Conservation (phyloP, 1,284 basidiomycete genomes). For the Veloporphyrellus conicus region DNA sequence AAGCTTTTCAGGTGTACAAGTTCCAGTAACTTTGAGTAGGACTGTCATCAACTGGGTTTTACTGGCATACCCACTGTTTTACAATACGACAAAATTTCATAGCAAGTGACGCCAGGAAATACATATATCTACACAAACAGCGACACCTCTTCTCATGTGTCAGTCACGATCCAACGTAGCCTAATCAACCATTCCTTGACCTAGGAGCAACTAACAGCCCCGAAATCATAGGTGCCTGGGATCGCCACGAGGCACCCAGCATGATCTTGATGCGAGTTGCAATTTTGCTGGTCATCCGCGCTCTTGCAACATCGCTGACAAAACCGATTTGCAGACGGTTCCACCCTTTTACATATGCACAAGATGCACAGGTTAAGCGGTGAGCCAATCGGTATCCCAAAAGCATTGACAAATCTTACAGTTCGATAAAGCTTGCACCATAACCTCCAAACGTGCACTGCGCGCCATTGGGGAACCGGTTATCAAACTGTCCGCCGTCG, state of each 20-base stretch:
- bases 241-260: conserved; percentile 42
- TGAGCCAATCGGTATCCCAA: conserved; percentile 1
- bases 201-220: conserved; percentile 37
- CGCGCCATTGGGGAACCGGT: conserved; percentile 50
- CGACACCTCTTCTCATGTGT: neutral
- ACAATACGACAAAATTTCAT: too few relatives aligned
- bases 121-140: neutral
- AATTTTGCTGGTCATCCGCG: conserved; percentile 44
- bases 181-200: neutral
- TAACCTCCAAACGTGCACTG: conserved; percentile 49
- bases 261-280: conserved; percentile 49
- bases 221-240: conserved; percentile 45
- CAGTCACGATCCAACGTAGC: conserved; percentile 15
- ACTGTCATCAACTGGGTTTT: too few relatives aligned
- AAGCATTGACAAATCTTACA: conserved; percentile 31
- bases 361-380: too few relatives aligned
- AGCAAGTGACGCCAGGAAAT: neutral
- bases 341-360: conserved; percentile 39
- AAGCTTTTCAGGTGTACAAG: too few relatives aligned
- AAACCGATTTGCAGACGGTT: conserved; percentile 45
- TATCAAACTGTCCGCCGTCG: conserved; percentile 48
- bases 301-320: conserved; percentile 47
- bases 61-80: too few relatives aligned
- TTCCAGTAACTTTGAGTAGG: too few relatives aligned
- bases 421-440: conserved; percentile 50